Evolutionary conservation across 768 basidiomycete genomes (phyloP), one percentile per base, ranked within the genome.

Genomic region (Lyophyllum atratum): DNA sequence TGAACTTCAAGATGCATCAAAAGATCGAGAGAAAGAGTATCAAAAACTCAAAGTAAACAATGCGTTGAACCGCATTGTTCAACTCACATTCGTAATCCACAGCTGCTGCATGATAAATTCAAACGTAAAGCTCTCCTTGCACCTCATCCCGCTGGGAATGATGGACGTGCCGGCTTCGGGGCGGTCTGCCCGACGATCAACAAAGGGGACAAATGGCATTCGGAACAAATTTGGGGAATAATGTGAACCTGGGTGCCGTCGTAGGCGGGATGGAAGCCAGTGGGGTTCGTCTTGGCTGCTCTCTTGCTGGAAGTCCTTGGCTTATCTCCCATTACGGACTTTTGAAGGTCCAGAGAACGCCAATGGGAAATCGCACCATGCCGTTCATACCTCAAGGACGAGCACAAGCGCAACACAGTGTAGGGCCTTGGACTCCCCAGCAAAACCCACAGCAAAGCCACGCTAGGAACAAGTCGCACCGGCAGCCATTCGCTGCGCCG

Each of bases 11-110:
- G 91, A 94, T 34, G 73, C 82, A 1, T 78, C 87, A 2, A 81
- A 85, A 63, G 91, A 93, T 64, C 80, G 86, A 63, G 92, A 93
- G 59, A 92, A 89, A 65, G 93, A 93, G 65, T 94, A 93, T 65
- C 89, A 90, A 54, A 93, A 91, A 66, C 81, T 94, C 39, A 94
- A 93, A 80, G 92, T 84, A 26, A 12, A 28, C 10, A 1, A 22
- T 14, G 11, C 2, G 22, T 11, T 47, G 11, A 17, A 21, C 45
- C 3, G 50, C 9, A 50, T 43, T 34, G 7, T 24, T 39, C 39
- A 28, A 39, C 24, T 29, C n/a, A 19, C n/a, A 4, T 19, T 28
- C 22, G 10, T 17, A 11, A 28, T 24, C 11, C 25, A 42, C 39
- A 93, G 92, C 75, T 74, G 40, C 89, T 92, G 63, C 83, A 88